Percentiles rank a stretch among this genome's conserved stretches.
These are phyloP conservation scores for Penicillium paradoxum DNA, from an alignment of 495 filamentous ascomycete genomes.

Conservation along the genomic window DNA sequence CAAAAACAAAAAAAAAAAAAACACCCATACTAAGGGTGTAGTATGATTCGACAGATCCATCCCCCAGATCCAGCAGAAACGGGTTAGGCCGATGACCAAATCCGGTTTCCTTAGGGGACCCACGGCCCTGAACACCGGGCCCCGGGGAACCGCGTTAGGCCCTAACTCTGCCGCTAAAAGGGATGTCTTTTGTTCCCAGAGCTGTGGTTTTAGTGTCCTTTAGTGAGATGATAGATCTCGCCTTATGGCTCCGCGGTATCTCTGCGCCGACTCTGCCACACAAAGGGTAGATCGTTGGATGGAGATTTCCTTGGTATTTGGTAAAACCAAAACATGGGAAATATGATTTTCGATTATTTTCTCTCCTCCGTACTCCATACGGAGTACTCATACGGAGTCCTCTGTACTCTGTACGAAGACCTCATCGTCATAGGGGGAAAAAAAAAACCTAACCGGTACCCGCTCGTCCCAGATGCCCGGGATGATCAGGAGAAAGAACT, in stretches of 20 bases:
- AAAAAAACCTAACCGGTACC: conserved; percentile 10
- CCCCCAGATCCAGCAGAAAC: conserved; percentile 14
- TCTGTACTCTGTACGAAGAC: too few species aligned
- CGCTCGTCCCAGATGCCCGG: conserved; percentile 1
- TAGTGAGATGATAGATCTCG: conserved; percentile 47
- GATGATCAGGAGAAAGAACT: conserved; percentile 2
- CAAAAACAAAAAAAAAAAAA: too few species aligned
- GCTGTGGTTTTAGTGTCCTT: conserved; percentile 39
- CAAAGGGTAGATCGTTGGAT: neutral
- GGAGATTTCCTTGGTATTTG: too few species aligned
- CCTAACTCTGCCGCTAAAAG: conserved; percentile 30
- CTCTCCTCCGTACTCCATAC: neutral
- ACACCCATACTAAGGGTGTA: too few species aligned
- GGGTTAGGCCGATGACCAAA: conserved; percentile 11
- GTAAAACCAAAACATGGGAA: too few species aligned
- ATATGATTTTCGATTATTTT: too few species aligned
- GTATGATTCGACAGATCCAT: conserved; percentile 18
- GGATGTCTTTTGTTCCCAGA: conserved; percentile 29
- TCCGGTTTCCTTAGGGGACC: conserved; percentile 25
- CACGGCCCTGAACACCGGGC: conserved; percentile 34
- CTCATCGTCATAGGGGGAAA: conserved; percentile 9
- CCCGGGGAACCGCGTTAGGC: conserved; percentile 37
- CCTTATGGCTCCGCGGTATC: conserved; percentile 11
- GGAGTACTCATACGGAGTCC: neutral
- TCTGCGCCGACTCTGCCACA: conserved; percentile 10